phyloP scores from a whole-genome alignment of 2,329 filamentous ascomycete species.

The Beauveria pseudobassiana region DNA sequence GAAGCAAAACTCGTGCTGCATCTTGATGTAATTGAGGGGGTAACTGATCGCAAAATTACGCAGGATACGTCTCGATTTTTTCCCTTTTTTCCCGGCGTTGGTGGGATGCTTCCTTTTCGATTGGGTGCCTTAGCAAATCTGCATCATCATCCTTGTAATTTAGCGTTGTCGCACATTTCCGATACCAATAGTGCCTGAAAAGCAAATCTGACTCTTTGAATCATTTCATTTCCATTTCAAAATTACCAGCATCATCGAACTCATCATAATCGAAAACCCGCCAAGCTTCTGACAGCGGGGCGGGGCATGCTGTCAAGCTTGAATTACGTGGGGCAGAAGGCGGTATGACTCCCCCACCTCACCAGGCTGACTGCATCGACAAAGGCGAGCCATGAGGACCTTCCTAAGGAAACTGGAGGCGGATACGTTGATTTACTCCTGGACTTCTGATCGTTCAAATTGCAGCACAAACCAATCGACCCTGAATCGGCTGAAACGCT shows the following conservation, averaged over 20 bases:
- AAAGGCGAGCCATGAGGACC: neutral
- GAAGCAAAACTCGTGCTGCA: conserved; percentile 73
- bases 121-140: neutral
- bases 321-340: conserved; percentile 3
- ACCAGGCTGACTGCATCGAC: neutral
- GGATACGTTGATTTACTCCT: neutral
- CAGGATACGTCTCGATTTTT: neutral
- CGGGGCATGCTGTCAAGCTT: neutral
- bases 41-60: neutral
- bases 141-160: conserved; percentile 1
- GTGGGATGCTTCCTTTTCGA: neutral
- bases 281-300: neutral
- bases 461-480: neutral
- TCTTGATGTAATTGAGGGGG: conserved; percentile 48
- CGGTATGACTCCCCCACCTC: conserved; percentile 7
- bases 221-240: neutral
- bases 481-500: neutral
- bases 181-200: conserved; percentile 4
- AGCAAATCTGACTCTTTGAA: neutral
- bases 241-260: neutral
- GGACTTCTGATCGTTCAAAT: neutral
- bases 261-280: neutral
- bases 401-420: neutral
- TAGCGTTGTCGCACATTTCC: neutral
- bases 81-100: neutral